A percentile compares a stretch with the other conserved stretches of the same genome.
These are phyloP conservation scores for Periconia sp. DNA, from an alignment of 2,329 filamentous ascomycete genomes.

Conservation along the genomic window DNA sequence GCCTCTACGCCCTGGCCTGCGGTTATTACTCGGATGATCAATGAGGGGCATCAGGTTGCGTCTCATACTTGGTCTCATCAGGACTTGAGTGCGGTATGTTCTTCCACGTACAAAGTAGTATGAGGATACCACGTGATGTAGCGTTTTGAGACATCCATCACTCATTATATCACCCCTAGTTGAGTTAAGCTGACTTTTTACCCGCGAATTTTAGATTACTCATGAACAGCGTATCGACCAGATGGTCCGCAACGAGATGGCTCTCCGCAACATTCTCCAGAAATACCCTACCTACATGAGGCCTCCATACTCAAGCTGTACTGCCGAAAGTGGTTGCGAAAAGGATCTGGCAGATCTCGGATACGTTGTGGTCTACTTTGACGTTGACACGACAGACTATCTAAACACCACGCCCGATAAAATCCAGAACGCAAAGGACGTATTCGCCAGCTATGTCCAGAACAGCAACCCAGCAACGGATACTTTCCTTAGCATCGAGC, in stretches of 20 bases:
- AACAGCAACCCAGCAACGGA: conserved; percentile 25
- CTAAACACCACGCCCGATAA: conserved; percentile 28
- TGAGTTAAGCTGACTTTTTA: no score
- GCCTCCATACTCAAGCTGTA: conserved; percentile 52
- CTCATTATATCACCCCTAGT: no score
- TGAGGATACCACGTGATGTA: no score
- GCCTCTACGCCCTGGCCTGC: conserved; percentile 48
- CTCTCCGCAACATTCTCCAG: conserved; percentile 56
- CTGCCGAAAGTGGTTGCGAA: conserved; percentile 38
- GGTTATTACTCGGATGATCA: conserved; percentile 57
- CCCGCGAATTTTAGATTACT: no score
- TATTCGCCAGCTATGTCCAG: conserved; percentile 47
- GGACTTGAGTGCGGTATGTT: conserved; percentile 47
- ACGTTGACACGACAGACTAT: conserved; percentile 58
- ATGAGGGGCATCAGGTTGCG: conserved; percentile 62
- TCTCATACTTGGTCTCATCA: conserved; percentile 61
- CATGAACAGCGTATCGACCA: conserved; percentile 48
- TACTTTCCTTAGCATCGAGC: conserved; percentile 56
- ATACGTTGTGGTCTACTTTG: conserved; percentile 63
- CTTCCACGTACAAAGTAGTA: no score
- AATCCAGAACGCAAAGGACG: conserved; percentile 37
- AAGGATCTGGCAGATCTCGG: conserved; percentile 48
- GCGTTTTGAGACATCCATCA: no score
- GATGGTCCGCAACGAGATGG: conserved; percentile 58
- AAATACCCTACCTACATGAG: conserved; percentile 59